These are phyloP conservation scores for Exophiala spinifera DNA, from an alignment of 2,329 filamentous ascomycete genomes.

Conservation along the genomic window DNA sequence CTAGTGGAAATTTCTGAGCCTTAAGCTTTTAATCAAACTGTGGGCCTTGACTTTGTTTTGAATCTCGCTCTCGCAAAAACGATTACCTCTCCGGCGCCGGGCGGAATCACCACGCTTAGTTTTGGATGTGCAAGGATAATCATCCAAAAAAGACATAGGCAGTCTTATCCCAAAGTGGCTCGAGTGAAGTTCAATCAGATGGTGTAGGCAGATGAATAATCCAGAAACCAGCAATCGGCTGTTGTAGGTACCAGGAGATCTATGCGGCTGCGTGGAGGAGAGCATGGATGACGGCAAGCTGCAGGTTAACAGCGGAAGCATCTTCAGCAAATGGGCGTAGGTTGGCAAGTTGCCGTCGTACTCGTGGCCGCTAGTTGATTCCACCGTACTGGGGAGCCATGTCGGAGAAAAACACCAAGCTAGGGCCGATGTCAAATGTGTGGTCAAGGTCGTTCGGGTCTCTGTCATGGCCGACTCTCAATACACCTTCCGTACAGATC, in stretches of 20 bases:
- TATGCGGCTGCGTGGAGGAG: not conserved
- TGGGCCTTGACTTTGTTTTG: constrained; percentile 23
- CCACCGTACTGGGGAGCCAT: constrained; percentile 18
- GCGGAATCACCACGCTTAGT: constrained; percentile 15
- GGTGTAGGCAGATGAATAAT: constrained; percentile 17
- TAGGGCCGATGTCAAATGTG: constrained; percentile 9
- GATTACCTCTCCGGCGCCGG: constrained; percentile 7
- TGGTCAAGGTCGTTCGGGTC: constrained; percentile 3
- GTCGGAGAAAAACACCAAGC: constrained; percentile 21
- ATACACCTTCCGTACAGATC: constrained; percentile 13
- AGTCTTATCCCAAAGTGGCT: constrained; percentile 15
- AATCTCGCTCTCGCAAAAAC: constrained; percentile 24
- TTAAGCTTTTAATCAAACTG: constrained; percentile 26
- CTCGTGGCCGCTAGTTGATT: constrained; percentile 11
- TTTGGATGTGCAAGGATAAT: constrained; percentile 4
- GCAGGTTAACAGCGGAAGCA: constrained; percentile 1
- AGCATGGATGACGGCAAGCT: constrained; percentile 19
- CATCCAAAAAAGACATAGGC: constrained; percentile 4
- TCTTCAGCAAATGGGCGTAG: constrained; percentile 6
- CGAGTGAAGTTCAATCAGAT: constrained; percentile 8
- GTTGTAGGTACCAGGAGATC: constrained; percentile 1
- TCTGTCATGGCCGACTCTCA: not conserved
- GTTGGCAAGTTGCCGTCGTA: constrained; percentile 4
- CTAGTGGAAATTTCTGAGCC: constrained; percentile 26
- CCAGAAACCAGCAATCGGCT: constrained; percentile 10